These are phyloP conservation scores for Quercus phellos DNA, from an alignment of 331 rosid species.

Conservation along the genomic window DNA sequence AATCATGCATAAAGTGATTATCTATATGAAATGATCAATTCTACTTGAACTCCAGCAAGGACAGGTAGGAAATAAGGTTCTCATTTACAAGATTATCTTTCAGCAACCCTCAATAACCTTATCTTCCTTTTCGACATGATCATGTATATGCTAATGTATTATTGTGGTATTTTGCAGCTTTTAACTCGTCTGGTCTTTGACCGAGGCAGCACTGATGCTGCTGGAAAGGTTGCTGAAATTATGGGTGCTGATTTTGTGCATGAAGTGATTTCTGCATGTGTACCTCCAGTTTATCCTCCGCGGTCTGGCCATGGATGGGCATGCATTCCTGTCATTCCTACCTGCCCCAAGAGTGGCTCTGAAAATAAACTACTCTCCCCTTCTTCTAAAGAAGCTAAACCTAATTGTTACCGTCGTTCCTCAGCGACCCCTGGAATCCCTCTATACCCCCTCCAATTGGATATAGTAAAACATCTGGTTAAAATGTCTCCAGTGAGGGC, in stretches of 20 bases:
- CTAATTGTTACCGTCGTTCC: conserved; percentile 64
- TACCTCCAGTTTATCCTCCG: conserved; percentile 94
- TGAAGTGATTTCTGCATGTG: conserved; percentile 95
- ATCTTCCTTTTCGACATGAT: conserved; percentile 18
- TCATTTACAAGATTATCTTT: not conserved
- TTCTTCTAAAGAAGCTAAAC: conserved; percentile 73
- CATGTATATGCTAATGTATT: conserved; percentile 3
- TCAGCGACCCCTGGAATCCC: conserved; percentile 75
- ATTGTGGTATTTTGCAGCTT: conserved; percentile 59
- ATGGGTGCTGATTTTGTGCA: conserved; percentile 97
- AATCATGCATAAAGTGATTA: not conserved
- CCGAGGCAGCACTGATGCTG: conserved; percentile 97
- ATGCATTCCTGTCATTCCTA: conserved; percentile 83
- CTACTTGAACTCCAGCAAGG: not conserved
- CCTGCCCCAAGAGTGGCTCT: conserved; percentile 64
- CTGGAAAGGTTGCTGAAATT: conserved; percentile 89
- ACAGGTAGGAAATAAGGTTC: not conserved
- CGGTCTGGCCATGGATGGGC: conserved; percentile 98
- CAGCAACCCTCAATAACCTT: not conserved
- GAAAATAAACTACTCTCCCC: conserved; percentile 81
- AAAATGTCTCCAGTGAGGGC: conserved; percentile 97
- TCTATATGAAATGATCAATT: not conserved
- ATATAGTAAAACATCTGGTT: conserved; percentile 88
- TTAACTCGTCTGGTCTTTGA: conserved; percentile 93
- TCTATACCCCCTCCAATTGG: conserved; percentile 88